Base-by-base conservation (phyloP, 208 protist species). In the Leishmania gerbilli region DNA sequence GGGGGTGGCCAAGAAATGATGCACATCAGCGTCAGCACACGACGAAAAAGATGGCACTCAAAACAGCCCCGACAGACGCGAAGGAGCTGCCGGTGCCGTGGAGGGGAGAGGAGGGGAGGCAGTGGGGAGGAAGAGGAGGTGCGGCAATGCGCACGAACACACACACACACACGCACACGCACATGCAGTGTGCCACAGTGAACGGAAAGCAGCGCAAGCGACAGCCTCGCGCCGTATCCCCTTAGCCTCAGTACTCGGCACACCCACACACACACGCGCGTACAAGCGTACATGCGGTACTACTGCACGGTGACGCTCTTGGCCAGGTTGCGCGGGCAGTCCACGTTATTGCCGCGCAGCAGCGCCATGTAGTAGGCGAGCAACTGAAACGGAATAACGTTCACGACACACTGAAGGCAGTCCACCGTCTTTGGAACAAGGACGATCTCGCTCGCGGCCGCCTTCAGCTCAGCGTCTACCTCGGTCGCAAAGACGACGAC, bases 241-340 rank as follows among this genome's bases (percentile, higher is more conserved):
- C 9, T 11, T 11, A 6, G 65, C 37, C 65, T 1, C 45, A 13
- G 27, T 8, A 34, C 45, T 8, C 45, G 11, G 9, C 68, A 51
- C 68, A 53, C 2, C 7, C 68, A 15, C 42, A 21, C 68, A 5
- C 65, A 27, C 37, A 0, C 65, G 24, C 56, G 27, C 56, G 27
- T 19, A 8, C 34, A 47, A 17, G 7, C 65, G 24, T 27, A 53
- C 47, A 51, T 40, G 15, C 9, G 21, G 21, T 1, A 11, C 69
- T 85, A 89, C 85, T 97, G 88, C 45, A 99, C 97, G 34, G 98
- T 99, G 1, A 99, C 99, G 79, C 97, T 97, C 90, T 99, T 99
- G 3, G 99, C 99, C 17, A 99, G 84, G 88, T 99, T 99, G 42
- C 98, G 88, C 55, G 98, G 98, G 79, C 90, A 96, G 87, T 99